A percentile compares a stretch with the other conserved stretches of the same genome.
phyloP scores from a whole-genome alignment of 2,329 filamentous ascomycete species.

The Aureobasidium sp. region DNA sequence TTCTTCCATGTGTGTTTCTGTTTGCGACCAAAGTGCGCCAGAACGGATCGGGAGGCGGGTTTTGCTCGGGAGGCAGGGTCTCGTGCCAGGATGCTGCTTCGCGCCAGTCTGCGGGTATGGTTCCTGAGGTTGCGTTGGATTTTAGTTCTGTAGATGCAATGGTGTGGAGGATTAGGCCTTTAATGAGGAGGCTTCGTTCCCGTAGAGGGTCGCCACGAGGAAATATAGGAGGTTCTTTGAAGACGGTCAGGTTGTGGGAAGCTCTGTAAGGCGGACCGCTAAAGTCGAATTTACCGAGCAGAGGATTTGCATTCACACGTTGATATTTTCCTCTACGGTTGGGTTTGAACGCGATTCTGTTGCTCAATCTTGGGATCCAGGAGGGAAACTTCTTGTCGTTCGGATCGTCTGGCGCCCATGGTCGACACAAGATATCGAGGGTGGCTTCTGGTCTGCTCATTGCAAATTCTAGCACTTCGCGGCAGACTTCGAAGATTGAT shows the following conservation, averaged over 20 bases:
- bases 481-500: slow-evolving; percentile 10
- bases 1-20: not conserved
- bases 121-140: not conserved
- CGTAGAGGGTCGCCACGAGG: not conserved
- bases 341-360: not conserved
- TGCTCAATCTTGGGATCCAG: slow-evolving; percentile 7
- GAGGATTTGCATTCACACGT: slow-evolving; percentile 11
- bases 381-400: not conserved
- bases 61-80: not conserved
- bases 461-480: slow-evolving; percentile 8
- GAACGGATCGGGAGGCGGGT: slow-evolving; percentile 7
- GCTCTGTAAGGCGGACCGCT: not conserved
- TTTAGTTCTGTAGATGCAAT: not conserved
- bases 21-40: slow-evolving; percentile 12
- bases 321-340: not conserved
- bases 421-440: slow-evolving; percentile 10
- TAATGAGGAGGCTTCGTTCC: not conserved
- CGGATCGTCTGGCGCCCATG: slow-evolving; percentile 9
- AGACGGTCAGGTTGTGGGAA: not conserved
- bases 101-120: not conserved
- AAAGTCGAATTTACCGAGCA: slow-evolving; percentile 4
- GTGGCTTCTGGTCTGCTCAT: not conserved
- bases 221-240: not conserved
- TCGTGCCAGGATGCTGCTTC: not conserved
- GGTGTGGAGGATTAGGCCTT: not conserved